phyloP scores from a whole-genome alignment of 257 asterid genomes.

The Solanum lignicaule region DNA sequence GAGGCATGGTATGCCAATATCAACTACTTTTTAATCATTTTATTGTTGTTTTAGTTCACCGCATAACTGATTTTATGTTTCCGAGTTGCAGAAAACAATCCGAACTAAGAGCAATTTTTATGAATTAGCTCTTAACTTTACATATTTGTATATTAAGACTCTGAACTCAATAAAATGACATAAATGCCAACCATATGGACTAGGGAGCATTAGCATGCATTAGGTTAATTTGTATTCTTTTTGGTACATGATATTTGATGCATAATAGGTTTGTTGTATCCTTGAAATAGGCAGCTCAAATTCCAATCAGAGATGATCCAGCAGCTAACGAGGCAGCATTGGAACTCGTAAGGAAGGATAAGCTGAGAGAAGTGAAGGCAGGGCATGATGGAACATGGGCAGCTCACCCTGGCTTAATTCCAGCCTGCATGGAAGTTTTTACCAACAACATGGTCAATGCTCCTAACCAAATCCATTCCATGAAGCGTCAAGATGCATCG shows the following conservation, averaged over 20 bases:
- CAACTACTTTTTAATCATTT: not conserved
- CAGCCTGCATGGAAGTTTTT: conserved; percentile 57
- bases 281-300: conserved; percentile 79
- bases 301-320: conserved; percentile 76
- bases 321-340: conserved; percentile 77
- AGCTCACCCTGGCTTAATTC: conserved; percentile 96
- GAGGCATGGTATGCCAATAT: conserved; percentile 61
- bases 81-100: not conserved
- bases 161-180: not conserved
- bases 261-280: not conserved
- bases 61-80: not conserved
- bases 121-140: not conserved
- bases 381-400: conserved; percentile 99
- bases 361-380: conserved; percentile 69
- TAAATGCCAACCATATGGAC: not conserved
- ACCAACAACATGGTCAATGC: conserved; percentile 38
- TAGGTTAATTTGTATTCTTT: not conserved
- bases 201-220: not conserved
- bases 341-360: conserved; percentile 72
- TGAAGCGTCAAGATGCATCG: conserved; percentile 54
- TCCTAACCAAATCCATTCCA: conserved; percentile 56
- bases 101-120: not conserved
- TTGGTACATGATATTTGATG: not conserved
- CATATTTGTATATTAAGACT: not conserved
- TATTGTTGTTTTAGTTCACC: not conserved